phyloP scores from a whole-genome alignment of 2,329 filamentous ascomycete genomes.

The Diaporthe ilicicola region DNA sequence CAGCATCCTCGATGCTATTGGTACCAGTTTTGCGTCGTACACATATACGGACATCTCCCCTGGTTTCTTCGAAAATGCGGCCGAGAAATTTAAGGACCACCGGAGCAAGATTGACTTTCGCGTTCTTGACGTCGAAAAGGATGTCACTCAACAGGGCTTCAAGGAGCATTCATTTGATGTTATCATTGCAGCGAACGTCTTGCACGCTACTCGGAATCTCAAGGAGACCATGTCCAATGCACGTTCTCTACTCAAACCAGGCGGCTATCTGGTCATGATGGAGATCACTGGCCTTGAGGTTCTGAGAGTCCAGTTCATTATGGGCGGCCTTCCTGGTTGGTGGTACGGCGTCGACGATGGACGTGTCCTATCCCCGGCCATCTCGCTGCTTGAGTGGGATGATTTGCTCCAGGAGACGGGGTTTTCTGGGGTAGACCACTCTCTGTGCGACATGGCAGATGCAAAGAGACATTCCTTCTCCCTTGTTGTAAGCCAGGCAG shows the following conservation, averaged over 20 bases:
- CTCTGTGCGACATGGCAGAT: neutral
- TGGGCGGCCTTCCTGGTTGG: slow-evolving; percentile 35
- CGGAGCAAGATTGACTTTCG: too few species aligned
- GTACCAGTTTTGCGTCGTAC: too few species aligned
- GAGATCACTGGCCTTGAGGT: slow-evolving; percentile 44
- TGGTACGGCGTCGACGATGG: slow-evolving; percentile 14
- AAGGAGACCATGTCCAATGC: slow-evolving; percentile 42
- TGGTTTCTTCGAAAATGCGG: too few species aligned
- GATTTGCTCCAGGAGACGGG: neutral
- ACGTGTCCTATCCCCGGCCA: neutral
- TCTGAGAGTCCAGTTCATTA: slow-evolving; percentile 33
- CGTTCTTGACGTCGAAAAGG: too few species aligned
- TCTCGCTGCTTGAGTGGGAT: neutral
- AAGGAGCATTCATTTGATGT: slow-evolving; percentile 45
- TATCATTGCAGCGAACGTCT: slow-evolving; percentile 47
- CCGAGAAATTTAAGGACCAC: neutral
- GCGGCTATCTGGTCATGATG: slow-evolving; percentile 53
- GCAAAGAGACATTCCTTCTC: neutral
- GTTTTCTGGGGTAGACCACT: neutral
- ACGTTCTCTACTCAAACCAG: slow-evolving; percentile 50
- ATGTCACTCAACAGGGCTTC: too few species aligned
- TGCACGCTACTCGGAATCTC: slow-evolving; percentile 47
- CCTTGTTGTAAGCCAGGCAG: neutral
- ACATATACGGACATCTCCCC: too few species aligned
- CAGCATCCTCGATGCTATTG: too few species aligned